These are phyloP conservation scores for Trichoderma guizhouense DNA, from an alignment of 2,329 filamentous ascomycete genomes.

Conservation along the genomic window DNA sequence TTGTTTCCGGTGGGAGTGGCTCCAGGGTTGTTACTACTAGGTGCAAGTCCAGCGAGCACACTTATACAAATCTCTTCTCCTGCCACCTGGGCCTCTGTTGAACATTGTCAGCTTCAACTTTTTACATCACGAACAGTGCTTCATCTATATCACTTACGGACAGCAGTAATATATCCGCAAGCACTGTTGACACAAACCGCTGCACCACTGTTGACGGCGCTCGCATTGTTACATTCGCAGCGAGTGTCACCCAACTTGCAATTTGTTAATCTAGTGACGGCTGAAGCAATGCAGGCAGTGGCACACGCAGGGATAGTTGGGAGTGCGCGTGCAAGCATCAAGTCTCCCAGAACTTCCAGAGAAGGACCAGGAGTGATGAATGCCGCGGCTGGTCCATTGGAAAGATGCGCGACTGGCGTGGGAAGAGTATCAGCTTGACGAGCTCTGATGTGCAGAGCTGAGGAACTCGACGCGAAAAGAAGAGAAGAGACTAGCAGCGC, in stretches of 20 bases:
- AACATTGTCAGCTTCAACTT: background rate
- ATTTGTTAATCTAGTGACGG: conserved; percentile 3
- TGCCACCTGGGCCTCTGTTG: background rate
- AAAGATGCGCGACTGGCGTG: background rate
- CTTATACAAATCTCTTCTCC: conserved; percentile 12
- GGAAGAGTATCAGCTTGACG: background rate
- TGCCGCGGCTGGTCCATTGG: background rate
- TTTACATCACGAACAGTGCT: too few species aligned
- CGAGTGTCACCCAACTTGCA: conserved; percentile 5
- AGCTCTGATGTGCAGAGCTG: background rate
- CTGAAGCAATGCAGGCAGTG: background rate
- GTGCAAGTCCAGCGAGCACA: background rate
- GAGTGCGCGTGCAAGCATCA: background rate
- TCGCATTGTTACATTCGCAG: conserved; percentile 7
- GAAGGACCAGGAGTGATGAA: conserved; percentile 4
- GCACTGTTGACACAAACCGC: conserved; percentile 9
- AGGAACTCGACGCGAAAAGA: background rate
- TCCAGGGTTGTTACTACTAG: background rate
- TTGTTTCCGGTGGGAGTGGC: background rate
- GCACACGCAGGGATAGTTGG: background rate
- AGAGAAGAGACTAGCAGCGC: background rate
- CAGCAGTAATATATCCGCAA: background rate
- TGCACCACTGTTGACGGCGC: background rate
- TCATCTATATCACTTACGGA: background rate
- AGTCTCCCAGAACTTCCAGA: background rate